Percentiles rank a stretch among this genome's conserved stretches.
phyloP scores from a whole-genome alignment of 169 alveolate genomes.

The Eimeria falciformis region DNA sequence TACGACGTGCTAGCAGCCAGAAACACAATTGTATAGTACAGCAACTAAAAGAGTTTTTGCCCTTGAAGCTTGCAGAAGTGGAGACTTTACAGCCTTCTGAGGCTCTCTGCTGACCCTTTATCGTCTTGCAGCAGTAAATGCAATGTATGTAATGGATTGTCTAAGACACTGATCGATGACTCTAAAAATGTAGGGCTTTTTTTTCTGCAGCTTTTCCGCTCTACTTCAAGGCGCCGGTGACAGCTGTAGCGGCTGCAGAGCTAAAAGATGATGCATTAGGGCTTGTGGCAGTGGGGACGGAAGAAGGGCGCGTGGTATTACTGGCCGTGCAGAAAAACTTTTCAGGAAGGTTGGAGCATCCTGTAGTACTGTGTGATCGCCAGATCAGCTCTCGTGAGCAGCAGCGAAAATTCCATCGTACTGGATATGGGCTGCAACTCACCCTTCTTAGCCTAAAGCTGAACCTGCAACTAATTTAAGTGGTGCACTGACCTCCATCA shows the following conservation, averaged over 20 bases:
- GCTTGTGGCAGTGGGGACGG: constrained; percentile 44
- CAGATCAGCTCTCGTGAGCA: constrained; percentile 17
- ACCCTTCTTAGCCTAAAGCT: too few species aligned
- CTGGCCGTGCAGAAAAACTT: constrained; percentile 20
- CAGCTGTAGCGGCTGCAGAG: constrained; percentile 53
- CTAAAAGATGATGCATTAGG: background rate
- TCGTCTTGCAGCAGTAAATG: too few species aligned
- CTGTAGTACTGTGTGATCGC: constrained; percentile 4
- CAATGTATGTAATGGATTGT: background rate
- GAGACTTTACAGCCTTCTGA: background rate
- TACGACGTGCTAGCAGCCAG: background rate
- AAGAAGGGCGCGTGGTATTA: constrained; percentile 27
- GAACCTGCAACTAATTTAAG: too few species aligned
- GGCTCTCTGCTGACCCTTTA: background rate
- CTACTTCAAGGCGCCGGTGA: constrained; percentile 50
- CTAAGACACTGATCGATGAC: background rate
- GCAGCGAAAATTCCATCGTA: too few species aligned
- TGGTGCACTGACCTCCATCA: too few species aligned
- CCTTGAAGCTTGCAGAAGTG: background rate
- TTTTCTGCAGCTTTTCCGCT: constrained; percentile 47
- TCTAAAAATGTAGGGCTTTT: background rate
- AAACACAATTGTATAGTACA: background rate
- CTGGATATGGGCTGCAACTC: too few species aligned
- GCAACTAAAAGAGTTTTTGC: background rate
- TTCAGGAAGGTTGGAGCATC: background rate